Evolutionary conservation across 768 basidiomycete species (phyloP), one percentile per base, ranked within the genome.

Genomic region (Trametes cinnabarina): DNA sequence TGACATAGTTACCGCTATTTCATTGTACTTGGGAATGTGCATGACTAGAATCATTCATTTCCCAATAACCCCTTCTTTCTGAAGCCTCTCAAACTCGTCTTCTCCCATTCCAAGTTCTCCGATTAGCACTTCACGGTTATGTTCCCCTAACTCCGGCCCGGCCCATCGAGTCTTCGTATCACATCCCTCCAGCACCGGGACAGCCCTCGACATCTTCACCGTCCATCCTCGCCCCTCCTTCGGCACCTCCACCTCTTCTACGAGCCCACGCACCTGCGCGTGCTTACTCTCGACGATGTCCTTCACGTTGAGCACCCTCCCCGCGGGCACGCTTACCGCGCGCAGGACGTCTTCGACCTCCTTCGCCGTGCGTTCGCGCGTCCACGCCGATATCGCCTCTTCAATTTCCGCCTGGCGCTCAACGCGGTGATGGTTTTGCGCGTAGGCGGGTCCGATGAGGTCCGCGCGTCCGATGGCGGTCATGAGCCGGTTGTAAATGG

Each of bases 401-500:
- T 89, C 87, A 48, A 89, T 89, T 64, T 79, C 77, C 7, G 55
- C 63, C 53, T 77, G 77, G 43, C 73, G 74, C 34, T 56, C 68
- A 41, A 80, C 77, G 17, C 78, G 78, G 42, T 75, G 71, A 25
- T 72, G 71, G 56, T 79, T 78, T 2, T 74, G 74, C 19, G 71
- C 73, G 61, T 81, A 86, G 10, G 66, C 60, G 5, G 84, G 76
- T 1, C 85, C 84, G 3, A 75, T 77, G 58, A 88, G 80, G 70
- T 88, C 87, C 1, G 76, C 62, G 2, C 86, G 82, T 12, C 73
- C 77, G 61, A 88, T 82, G 47, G 77, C 76, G 35, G 69, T 68
- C 87, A 89, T 90, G 58, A 88, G 74, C 4, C 84, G 82, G 57
- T 73, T 79, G 74, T 88, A 89, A 66, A 89, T 79, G 3, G 82